phyloP scores from a whole-genome alignment of 2,329 filamentous ascomycete species.

The Pseudogymnoascus sp. region DNA sequence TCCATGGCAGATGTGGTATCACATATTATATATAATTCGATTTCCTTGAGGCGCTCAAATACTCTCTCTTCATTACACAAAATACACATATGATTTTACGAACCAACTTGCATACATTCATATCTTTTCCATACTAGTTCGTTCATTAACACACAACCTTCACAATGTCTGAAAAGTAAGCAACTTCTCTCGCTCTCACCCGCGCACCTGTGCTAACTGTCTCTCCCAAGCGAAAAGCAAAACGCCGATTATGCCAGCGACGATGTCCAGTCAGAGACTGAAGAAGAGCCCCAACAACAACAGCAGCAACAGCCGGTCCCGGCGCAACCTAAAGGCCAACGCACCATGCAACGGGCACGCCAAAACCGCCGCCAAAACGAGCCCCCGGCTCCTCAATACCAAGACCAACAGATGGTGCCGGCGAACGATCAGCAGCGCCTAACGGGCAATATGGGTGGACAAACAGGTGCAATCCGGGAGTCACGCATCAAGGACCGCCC shows the following conservation, averaged over 20 bases:
- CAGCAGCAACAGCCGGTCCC: constrained; percentile 26
- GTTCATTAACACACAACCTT: constrained; percentile 16
- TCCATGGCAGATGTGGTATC: background rate
- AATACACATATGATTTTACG: background rate
- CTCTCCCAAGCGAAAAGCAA: constrained; percentile 10
- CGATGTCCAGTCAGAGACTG: constrained; percentile 36
- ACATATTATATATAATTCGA: background rate
- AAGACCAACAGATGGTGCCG: constrained; percentile 13
- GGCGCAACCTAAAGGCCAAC: constrained; percentile 22
- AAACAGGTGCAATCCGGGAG: constrained; percentile 25
- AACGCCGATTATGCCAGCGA: constrained; percentile 17
- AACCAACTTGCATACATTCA: background rate
- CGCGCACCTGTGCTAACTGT: constrained; percentile 16
- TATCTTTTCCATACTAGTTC: background rate
- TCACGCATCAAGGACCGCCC: constrained; percentile 33
- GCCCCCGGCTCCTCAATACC: constrained; percentile 7
- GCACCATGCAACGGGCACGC: constrained; percentile 9
- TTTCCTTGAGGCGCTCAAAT: background rate
- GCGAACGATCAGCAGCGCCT: constrained; percentile 17
- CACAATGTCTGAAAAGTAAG: constrained; percentile 20
- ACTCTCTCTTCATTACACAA: background rate
- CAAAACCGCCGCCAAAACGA: background rate
- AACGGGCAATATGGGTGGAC: constrained; percentile 24
- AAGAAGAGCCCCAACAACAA: constrained; percentile 28
- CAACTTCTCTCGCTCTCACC: constrained; percentile 13